These are phyloP conservation scores for Schoenoplectus tabernaemontani DNA, from an alignment of 202 grass and related monocot species.

Conservation along the genomic window DNA sequence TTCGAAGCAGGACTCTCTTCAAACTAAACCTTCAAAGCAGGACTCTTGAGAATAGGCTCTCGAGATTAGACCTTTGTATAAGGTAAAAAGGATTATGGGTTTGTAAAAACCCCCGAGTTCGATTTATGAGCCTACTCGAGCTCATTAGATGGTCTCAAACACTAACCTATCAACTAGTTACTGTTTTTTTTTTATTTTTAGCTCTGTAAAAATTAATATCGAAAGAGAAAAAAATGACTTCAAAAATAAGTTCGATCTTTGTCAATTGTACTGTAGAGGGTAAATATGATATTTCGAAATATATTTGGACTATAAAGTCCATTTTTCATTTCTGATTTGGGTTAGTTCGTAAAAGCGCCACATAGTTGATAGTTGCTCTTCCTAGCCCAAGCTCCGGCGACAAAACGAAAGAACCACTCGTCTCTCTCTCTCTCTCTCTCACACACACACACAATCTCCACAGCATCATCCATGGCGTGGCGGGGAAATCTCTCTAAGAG, in stretches of 20 bases:
- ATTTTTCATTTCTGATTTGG: neutral
- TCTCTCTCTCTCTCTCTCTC: neutral
- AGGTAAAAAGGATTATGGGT: neutral
- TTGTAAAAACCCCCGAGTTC: no score
- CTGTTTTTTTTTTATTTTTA: no score
- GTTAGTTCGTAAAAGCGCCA: neutral
- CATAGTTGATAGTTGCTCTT: neutral
- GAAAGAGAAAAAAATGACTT: neutral
- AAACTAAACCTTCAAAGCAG: no score
- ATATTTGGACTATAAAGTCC: neutral
- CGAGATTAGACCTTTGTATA: no score
- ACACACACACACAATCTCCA: no score
- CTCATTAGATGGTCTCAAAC: no score
- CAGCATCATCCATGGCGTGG: conserved; percentile 63
- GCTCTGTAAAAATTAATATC: neutral
- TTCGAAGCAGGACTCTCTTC: no score
- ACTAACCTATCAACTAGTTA: no score
- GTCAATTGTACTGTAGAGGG: neutral
- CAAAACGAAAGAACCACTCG: neutral
- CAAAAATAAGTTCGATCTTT: neutral
- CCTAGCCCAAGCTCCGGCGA: neutral
- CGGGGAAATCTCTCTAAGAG: conserved; percentile 43
- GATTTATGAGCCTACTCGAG: no score
- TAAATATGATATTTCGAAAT: neutral
- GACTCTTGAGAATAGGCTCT: no score